Evolutionary conservation across 306 rosid genomes (phyloP), one percentile per base, ranked within the genome.

Genomic region (Ceratonia siliqua): DNA sequence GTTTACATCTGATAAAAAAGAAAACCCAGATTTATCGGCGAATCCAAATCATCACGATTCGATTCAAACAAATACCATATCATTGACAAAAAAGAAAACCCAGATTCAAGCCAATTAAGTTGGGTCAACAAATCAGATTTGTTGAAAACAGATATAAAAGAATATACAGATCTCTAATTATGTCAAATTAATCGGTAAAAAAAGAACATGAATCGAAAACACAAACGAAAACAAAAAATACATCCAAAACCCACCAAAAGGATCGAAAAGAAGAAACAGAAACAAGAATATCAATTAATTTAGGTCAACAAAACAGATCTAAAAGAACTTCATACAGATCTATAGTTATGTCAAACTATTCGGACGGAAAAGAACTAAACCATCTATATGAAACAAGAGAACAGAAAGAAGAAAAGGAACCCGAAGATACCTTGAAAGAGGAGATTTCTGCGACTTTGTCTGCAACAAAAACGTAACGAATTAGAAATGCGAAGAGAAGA

Each of bases 391-490:
- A 3, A 3, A 33, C 11, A 20, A 10, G 0, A 33, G 8, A 17
- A 0, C 32, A 30, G 54, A 0, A 6, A 3, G 12, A 1, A 57
- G 71, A 20, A 27, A 8, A 20, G 18, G 22, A n/a, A 70, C 3
- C 3, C 3, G 9, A 9, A 21, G 5, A 5, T 14, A 84, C 85
- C 88, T 81, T 78, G 81, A 72, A 53, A 11, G 27, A 35, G 15
- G 27, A 35, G 53, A 0, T 4, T 17, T 42, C 4, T 2, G 1
- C 9, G 4, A 22, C 32, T 41, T 5, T 43, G 24, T 43, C 24
- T 6, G 38, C 27, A 17, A 65, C 33, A 32, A 17, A 17, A 43
- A 25, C 0, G 15, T 1, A 15, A 25, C 0, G 56, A 62, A 46
- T 45, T 14, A 6, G 71, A 55, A 78, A 10, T 54, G 72, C 24